Evolutionary conservation across 164 flowering plant genomes (phyloP).

Genomic region (Buxus sempervirens): DNA sequence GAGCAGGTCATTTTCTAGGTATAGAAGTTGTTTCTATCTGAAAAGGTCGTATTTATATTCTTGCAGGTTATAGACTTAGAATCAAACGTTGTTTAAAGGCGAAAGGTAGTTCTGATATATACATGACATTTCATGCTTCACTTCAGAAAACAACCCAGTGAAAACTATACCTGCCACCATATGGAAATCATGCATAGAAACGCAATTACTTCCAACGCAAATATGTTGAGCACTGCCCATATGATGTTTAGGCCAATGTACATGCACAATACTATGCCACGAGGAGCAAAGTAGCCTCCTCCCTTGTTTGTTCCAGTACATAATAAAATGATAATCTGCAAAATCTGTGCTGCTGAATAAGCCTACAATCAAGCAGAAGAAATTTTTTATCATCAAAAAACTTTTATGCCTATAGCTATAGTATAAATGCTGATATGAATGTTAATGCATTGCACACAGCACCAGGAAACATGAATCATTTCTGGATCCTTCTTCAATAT

Average conservation of each 20-base stretch:
- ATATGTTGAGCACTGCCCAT: constrained; percentile 35
- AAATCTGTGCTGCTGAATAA: constrained; percentile 27
- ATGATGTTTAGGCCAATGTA: constrained; percentile 24
- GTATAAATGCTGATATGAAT: neutral
- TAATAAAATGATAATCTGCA: constrained; percentile 34
- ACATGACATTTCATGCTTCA: no score
- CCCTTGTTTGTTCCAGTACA: constrained; percentile 32
- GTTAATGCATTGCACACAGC: neutral
- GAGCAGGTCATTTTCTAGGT: no score
- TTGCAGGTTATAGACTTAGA: no score
- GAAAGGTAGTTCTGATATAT: no score
- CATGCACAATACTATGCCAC: constrained; percentile 24
- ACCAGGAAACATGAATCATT: no score
- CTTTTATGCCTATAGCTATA: neutral
- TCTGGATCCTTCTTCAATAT: no score
- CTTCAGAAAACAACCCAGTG: neutral
- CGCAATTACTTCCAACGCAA: constrained; percentile 26
- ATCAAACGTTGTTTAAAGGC: no score
- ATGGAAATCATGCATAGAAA: constrained; percentile 27
- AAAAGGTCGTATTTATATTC: no score
- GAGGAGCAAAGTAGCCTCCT: constrained; percentile 33
- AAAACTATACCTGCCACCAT: constrained; percentile 37
- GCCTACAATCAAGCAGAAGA: constrained; percentile 18
- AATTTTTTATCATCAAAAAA: neutral
- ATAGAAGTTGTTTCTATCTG: no score